These are phyloP conservation scores for Albizia julibrissin DNA, from an alignment of 306 rosid genomes.

Conservation along the genomic window DNA sequence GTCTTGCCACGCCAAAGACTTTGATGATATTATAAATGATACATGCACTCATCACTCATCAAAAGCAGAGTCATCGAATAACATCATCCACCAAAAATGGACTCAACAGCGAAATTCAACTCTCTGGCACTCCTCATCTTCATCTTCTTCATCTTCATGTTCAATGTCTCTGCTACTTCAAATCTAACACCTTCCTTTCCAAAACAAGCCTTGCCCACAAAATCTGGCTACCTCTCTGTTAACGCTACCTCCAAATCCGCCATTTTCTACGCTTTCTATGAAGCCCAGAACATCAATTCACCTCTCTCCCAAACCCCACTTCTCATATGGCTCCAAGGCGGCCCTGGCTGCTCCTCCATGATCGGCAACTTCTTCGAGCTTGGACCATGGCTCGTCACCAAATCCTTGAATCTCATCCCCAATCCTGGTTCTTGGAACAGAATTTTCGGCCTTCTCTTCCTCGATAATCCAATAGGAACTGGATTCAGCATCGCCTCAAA, in stretches of 20 bases:
- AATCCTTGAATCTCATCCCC: slow-evolving; percentile 44
- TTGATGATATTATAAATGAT: too few species aligned
- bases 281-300: slow-evolving; percentile 46
- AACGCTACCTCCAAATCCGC: slow-evolving; percentile 44
- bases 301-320: slow-evolving; percentile 58
- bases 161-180: neutral
- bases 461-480: slow-evolving; percentile 72
- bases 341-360: slow-evolving; percentile 66
- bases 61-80: neutral
- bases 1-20: too few species aligned
- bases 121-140: neutral
- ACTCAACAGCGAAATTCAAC: neutral
- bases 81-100: neutral
- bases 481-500: slow-evolving; percentile 57
- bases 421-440: slow-evolving; percentile 68
- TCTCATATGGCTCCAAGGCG: slow-evolving; percentile 76
- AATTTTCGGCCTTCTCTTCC: slow-evolving; percentile 58
- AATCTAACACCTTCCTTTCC: slow-evolving; percentile 20
- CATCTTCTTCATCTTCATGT: neutral
- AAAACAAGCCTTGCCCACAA: slow-evolving; percentile 42
- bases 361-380: too few species aligned
- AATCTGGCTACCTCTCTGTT: slow-evolving; percentile 62
- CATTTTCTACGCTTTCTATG: slow-evolving; percentile 70
- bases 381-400: slow-evolving; percentile 58
- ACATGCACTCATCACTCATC: neutral